These are phyloP conservation scores for Ophiostoma triangulosporum DNA, from an alignment of 2,329 filamentous ascomycete species.

Conservation along the genomic window DNA sequence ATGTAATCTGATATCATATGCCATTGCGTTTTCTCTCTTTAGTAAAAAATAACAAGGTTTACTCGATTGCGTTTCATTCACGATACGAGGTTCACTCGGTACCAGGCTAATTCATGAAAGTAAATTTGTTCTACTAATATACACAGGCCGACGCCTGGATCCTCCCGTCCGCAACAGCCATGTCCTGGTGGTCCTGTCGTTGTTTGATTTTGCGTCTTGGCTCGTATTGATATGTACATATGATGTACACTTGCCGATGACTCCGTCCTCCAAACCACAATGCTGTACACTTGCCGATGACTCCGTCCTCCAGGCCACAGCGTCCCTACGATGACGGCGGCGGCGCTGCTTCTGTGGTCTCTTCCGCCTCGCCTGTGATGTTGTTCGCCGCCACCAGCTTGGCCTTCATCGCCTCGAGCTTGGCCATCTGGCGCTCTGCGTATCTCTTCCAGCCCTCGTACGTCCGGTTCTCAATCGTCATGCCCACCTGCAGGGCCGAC, in stretches of 20 bases:
- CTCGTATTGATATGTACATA: neutral
- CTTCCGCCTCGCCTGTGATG: conserved; percentile 2
- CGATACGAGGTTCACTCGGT: neutral
- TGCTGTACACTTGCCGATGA: neutral
- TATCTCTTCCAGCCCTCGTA: conserved; percentile 80
- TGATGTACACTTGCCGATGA: neutral
- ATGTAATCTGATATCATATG: neutral
- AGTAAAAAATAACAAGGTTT: no score
- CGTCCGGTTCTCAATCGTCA: conserved; percentile 65
- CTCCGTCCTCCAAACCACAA: neutral
- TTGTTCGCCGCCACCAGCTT: neutral
- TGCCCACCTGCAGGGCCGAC: conserved; percentile 58
- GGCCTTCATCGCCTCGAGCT: conserved; percentile 27
- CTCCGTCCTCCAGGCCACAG: neutral
- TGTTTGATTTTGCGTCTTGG: neutral
- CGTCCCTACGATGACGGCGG: no score
- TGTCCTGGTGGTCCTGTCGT: neutral
- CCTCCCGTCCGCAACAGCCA: neutral
- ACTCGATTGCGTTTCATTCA: no score
- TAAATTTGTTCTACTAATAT: no score
- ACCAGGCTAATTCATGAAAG: no score
- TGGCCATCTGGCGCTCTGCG: conserved; percentile 41
- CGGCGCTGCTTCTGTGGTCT: neutral
- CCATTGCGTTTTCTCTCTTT: neutral
- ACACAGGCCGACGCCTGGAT: conserved; percentile 1